A percentile compares a stretch with the other conserved stretches of the same genome.
Conservation (phyloP, 768 basidiomycete genomes). For the Tricholoma hemisulphureum region DNA sequence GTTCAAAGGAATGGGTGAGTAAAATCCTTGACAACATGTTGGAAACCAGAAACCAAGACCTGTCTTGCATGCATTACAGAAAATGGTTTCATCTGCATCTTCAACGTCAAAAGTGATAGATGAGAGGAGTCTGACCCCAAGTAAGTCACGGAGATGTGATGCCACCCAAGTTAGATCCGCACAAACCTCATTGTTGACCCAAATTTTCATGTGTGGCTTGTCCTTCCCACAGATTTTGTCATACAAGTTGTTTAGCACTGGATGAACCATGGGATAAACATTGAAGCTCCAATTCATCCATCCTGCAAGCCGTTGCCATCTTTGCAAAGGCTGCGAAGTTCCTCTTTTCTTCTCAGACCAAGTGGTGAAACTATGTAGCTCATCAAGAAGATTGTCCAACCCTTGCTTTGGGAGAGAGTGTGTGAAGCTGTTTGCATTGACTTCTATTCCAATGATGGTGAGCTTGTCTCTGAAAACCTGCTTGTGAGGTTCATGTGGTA, state of each 20-base stretch:
- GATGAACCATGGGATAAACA: neutral
- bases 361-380: slow-evolving; percentile 3
- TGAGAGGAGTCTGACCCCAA: neutral
- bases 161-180: neutral
- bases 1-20: neutral
- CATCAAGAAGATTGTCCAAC: slow-evolving; percentile 12
- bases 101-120: neutral
- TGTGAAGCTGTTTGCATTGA: slow-evolving; percentile 32
- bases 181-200: neutral
- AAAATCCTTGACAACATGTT: neutral
- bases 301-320: neutral
- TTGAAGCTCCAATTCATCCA: neutral
- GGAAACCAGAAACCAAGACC: neutral
- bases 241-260: neutral
- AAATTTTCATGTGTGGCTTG: neutral
- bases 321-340: slow-evolving; percentile 21
- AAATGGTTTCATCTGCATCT: slow-evolving; percentile 2
- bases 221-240: neutral
- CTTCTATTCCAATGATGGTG: slow-evolving; percentile 36
- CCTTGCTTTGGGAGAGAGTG: slow-evolving; percentile 17
- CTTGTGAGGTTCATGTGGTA: neutral
- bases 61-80: neutral
- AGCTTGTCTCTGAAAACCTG: slow-evolving; percentile 10
- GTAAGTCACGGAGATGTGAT: neutral
- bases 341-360: neutral